Evolutionary conservation across 2,329 filamentous ascomycete species (phyloP).

Genomic region (Proliferodiscus dingleyae): DNA sequence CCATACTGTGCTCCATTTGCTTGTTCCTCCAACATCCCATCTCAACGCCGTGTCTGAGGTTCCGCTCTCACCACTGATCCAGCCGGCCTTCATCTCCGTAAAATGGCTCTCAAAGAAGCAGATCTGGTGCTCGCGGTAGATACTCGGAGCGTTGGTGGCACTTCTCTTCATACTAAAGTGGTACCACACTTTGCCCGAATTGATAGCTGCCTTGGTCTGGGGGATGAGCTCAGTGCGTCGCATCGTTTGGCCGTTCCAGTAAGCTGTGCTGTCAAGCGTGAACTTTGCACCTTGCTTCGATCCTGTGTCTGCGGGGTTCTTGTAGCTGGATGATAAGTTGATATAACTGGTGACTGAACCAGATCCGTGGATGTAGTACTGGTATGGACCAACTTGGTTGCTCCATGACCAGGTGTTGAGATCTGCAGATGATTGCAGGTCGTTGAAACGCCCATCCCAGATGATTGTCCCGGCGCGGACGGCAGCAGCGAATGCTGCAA

Average conservation of each 20-base stretch:
- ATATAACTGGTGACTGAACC: slow-evolving; percentile 35
- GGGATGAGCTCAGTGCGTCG: slow-evolving; percentile 70
- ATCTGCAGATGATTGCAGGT: slow-evolving; percentile 48
- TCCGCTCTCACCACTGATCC: slow-evolving; percentile 44
- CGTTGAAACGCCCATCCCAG: slow-evolving; percentile 65
- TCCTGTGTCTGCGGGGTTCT: slow-evolving; percentile 50
- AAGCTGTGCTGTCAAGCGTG: slow-evolving; percentile 58
- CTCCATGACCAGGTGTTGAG: slow-evolving; percentile 60
- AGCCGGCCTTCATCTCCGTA: slow-evolving; percentile 70
- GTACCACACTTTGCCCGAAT: slow-evolving; percentile 60
- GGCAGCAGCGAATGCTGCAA: slow-evolving; percentile 20
- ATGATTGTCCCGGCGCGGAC: slow-evolving; percentile 41
- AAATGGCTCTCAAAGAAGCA: slow-evolving; percentile 64
- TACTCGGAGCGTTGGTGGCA: slow-evolving; percentile 54
- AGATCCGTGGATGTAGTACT: slow-evolving; percentile 71
- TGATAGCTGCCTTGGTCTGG: slow-evolving; percentile 60
- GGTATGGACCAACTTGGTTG: slow-evolving; percentile 65
- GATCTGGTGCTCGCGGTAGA: slow-evolving; percentile 61
- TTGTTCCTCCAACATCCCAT: slow-evolving; percentile 58
- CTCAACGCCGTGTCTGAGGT: slow-evolving; percentile 51
- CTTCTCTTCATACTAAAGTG: slow-evolving; percentile 63
- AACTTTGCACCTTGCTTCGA: slow-evolving; percentile 64
- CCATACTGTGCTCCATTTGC: slow-evolving; percentile 59
- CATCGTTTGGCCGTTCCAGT: slow-evolving; percentile 70
- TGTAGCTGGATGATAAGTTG: slow-evolving; percentile 44